A percentile compares a stretch with the other conserved stretches of the same genome.
Conservation (phyloP, 2,329 filamentous ascomycete species). For the Sarocladiaceae sp. region DNA sequence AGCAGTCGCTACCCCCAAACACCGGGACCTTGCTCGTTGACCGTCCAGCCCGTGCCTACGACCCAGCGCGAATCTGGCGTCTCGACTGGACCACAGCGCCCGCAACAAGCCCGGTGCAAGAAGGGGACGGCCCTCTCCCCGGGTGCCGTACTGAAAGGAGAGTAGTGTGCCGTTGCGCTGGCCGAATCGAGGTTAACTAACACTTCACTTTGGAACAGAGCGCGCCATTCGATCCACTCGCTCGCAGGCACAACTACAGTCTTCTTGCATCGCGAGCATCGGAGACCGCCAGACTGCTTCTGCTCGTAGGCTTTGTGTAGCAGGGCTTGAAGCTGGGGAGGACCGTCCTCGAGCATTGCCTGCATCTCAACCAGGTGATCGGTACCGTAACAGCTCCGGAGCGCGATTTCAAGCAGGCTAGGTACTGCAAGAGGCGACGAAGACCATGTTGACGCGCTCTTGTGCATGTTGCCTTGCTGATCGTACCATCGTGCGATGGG, state of each 20-base stretch:
- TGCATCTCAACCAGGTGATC: constrained; percentile 38
- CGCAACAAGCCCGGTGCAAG: constrained; percentile 37
- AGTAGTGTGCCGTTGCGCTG: constrained; percentile 9
- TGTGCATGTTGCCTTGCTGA: constrained; percentile 9
- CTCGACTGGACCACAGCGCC: neutral
- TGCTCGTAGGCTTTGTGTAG: constrained; percentile 36
- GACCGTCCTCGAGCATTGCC: constrained; percentile 36
- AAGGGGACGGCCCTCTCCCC: constrained; percentile 41
- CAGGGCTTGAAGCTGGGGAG: constrained; percentile 33
- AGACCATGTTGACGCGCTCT: neutral
- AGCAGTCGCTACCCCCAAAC: neutral
- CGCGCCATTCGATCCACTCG: constrained; percentile 63
- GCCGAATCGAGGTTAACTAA: neutral
- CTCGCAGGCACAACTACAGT: constrained; percentile 45
- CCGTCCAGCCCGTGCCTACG: neutral
- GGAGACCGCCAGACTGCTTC: constrained; percentile 42
- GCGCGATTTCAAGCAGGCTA: constrained; percentile 47
- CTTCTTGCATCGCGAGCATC: constrained; percentile 49
- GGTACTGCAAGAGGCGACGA: constrained; percentile 26
- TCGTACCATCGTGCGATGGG: neutral
- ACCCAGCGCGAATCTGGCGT: neutral
- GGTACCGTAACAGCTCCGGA: constrained; percentile 41
- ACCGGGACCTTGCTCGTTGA: neutral
- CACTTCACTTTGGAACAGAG: constrained; percentile 21
- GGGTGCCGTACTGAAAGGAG: constrained; percentile 23